These are phyloP conservation scores for Rhizopus sp. DNA, from an alignment of 371 early-diverging fungal genomes.

Conservation along the genomic window DNA sequence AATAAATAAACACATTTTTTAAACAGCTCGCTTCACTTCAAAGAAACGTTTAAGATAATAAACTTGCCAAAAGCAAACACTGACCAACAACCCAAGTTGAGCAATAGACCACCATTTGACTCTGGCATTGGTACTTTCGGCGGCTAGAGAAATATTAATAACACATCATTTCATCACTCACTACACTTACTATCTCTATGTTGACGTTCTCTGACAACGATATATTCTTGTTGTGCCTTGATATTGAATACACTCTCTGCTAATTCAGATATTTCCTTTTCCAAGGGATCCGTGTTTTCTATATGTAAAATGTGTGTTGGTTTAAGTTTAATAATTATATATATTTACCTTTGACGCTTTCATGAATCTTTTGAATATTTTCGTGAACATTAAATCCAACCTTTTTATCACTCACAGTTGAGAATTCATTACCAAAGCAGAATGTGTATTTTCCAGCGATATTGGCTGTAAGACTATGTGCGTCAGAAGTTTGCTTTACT, in stretches of 20 bases:
- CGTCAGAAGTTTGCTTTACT: slow-evolving; percentile 50
- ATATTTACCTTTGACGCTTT: slow-evolving; percentile 39
- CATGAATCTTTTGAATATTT: slow-evolving; percentile 40
- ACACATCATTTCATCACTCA: not conserved
- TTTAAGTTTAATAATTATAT: too few relatives aligned
- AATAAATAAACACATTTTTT: slow-evolving; percentile 19
- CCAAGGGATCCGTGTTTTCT: slow-evolving; percentile 65
- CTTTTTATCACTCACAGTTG: slow-evolving; percentile 50
- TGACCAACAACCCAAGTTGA: slow-evolving; percentile 62
- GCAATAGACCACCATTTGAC: slow-evolving; percentile 80
- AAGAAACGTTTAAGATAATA: slow-evolving; percentile 77
- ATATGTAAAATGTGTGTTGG: too few relatives aligned
- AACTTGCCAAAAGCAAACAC: slow-evolving; percentile 73
- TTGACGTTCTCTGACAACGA: slow-evolving; percentile 66
- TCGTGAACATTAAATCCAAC: slow-evolving; percentile 59
- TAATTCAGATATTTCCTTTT: slow-evolving; percentile 67
- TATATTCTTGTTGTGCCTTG: slow-evolving; percentile 77
- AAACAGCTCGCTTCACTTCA: slow-evolving; percentile 75
- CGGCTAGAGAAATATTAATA: slow-evolving; percentile 51
- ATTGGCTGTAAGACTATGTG: slow-evolving; percentile 58
- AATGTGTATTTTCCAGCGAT: slow-evolving; percentile 65
- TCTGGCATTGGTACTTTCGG: slow-evolving; percentile 73
- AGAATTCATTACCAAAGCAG: slow-evolving; percentile 76
- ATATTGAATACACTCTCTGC: slow-evolving; percentile 66
- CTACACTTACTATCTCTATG: slow-evolving; percentile 69